These are phyloP conservation scores for Erucastrum elatum DNA, from an alignment of 345 rosid genomes.

Conservation along the genomic window DNA sequence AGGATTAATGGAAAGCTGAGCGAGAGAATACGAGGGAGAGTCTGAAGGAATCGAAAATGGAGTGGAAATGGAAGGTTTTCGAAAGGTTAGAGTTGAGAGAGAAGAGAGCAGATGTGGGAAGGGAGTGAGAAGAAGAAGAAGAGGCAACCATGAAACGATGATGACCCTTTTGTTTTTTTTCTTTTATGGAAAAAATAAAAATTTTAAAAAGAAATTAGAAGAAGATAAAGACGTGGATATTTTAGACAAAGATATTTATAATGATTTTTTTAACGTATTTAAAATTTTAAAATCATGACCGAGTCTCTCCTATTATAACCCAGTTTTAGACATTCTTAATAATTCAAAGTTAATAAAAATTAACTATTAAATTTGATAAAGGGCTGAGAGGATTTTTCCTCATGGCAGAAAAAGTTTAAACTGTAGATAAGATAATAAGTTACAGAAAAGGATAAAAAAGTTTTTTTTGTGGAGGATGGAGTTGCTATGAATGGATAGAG, in stretches of 20 bases:
- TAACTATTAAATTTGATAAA: background rate
- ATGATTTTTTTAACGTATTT: slow-evolving; percentile 3
- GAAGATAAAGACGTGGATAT: slow-evolving; percentile 24
- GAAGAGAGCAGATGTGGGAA: slow-evolving; percentile 36
- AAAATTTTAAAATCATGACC: slow-evolving; percentile 16
- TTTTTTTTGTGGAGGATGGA: slow-evolving; percentile 19
- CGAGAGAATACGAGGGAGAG: background rate
- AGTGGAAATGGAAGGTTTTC: slow-evolving; percentile 7
- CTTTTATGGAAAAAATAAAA: background rate
- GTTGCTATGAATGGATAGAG: slow-evolving; percentile 38
- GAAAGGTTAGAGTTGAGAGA: slow-evolving; percentile 1
- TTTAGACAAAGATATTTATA: background rate
- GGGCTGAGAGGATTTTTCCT: background rate
- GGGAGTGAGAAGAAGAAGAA: slow-evolving; percentile 22
- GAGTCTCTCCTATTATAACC: background rate
- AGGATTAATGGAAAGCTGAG: background rate
- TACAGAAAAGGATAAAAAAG: background rate
- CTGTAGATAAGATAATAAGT: background rate
- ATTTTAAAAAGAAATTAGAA: background rate
- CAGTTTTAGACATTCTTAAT: background rate
- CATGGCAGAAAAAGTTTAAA: background rate
- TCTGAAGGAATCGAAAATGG: background rate
- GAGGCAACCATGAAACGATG: slow-evolving; percentile 39
- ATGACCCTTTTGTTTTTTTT: slow-evolving; percentile 6
- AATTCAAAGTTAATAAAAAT: background rate